Conservation (phyloP, 352 stramenopile species). For the Globisporangium acanthophoron region DNA sequence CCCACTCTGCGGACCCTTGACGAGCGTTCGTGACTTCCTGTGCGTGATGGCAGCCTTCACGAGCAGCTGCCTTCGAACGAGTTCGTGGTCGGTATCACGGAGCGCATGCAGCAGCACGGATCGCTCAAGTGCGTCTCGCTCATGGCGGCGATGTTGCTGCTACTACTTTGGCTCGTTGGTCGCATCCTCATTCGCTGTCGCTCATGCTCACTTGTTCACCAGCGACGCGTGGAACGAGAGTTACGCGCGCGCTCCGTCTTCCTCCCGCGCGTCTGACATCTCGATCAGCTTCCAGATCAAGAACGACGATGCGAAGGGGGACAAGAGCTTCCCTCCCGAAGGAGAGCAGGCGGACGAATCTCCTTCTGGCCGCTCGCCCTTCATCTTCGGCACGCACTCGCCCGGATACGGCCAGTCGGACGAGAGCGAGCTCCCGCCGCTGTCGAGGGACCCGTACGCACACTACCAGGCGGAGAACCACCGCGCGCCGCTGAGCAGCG, state of each 20-base stretch:
- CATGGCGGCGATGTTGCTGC: too few relatives aligned
- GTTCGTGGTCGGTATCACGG: constrained; percentile 48
- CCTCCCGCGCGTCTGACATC: not conserved
- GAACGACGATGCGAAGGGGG: constrained; percentile 10
- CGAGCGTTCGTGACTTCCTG: too few relatives aligned
- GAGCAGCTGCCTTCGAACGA: constrained; percentile 36
- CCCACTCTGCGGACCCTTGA: too few relatives aligned
- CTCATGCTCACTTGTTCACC: too few relatives aligned
- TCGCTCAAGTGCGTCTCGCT: constrained; percentile 31
- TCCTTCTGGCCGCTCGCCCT: constrained; percentile 12
- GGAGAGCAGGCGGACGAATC: too few relatives aligned
- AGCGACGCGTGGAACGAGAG: constrained; percentile 47
- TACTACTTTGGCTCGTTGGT: not conserved
- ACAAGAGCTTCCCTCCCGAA: constrained; percentile 1
- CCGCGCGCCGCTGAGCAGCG: constrained; percentile 3
- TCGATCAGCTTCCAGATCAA: not conserved
- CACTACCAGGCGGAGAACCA: constrained; percentile 14
- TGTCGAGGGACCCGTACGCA: constrained; percentile 37
- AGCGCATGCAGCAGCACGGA: constrained; percentile 40
- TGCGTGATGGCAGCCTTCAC: constrained; percentile 21
- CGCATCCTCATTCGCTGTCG: not conserved
- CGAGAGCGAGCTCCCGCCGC: constrained; percentile 19
- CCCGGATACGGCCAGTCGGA: constrained; percentile 1
- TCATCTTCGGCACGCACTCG: constrained; percentile 45
- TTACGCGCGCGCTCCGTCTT: constrained; percentile 8